Evolutionary conservation across 176 grass and related monocot genomes (phyloP).

Genomic region (Oryza meridionalis): DNA sequence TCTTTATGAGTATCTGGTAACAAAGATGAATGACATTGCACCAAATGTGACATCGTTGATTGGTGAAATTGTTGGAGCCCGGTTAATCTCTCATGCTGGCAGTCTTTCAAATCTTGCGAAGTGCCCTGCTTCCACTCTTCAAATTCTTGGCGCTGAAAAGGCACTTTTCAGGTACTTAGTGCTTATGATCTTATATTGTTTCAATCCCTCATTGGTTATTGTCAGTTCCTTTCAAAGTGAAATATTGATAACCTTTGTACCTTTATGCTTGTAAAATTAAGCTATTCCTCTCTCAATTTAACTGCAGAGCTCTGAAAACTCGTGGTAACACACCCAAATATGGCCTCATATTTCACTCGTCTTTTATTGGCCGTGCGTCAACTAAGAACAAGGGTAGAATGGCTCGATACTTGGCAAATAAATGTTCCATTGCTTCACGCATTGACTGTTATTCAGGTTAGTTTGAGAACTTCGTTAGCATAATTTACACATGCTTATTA

Average conservation of each 20-base stretch:
- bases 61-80: conserved; percentile 90
- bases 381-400: conserved; percentile 88
- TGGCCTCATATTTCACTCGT: conserved; percentile 97
- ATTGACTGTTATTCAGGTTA: conserved; percentile 97
- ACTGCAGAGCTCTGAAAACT: conserved; percentile 82
- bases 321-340: conserved; percentile 92
- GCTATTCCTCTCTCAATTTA: conserved; percentile 31
- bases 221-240: conserved; percentile 19
- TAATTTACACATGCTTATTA: not conserved
- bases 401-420: conserved; percentile 96
- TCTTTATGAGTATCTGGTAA: conserved; percentile 92
- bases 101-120: conserved; percentile 99
- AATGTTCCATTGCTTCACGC: conserved; percentile 94
- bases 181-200: not conserved
- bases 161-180: conserved; percentile 78
- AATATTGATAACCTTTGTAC: not conserved
- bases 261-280: too few relatives aligned
- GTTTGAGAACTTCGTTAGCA: not conserved
- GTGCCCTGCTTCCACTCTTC: conserved; percentile 83
- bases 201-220: conserved; percentile 46
- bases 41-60: conserved; percentile 87
- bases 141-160: conserved; percentile 98
- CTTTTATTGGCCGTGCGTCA: conserved; percentile 94
- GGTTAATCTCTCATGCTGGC: conserved; percentile 93
- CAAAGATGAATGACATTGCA: conserved; percentile 97